phyloP scores from a whole-genome alignment of 2,329 filamentous ascomycete genomes.

The Cladosporium sp. region DNA sequence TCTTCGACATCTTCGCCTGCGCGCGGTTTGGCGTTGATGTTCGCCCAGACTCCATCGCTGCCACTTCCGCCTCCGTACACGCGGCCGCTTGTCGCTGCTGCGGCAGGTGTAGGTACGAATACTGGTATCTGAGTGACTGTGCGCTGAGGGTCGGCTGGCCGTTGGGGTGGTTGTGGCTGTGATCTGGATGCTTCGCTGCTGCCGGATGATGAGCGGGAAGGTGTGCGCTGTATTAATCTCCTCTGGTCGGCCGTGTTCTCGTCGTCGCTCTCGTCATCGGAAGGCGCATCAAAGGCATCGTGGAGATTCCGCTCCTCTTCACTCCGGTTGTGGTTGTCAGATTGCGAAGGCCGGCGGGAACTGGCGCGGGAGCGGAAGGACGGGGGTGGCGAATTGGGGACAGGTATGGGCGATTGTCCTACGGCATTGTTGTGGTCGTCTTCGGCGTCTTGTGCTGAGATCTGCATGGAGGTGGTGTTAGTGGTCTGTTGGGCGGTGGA shows the following conservation, averaged over 20 bases:
- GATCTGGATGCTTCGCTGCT: constrained; percentile 6
- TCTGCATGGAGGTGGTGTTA: constrained; percentile 26
- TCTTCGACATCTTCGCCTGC: constrained; percentile 81
- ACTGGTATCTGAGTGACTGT: constrained; percentile 56
- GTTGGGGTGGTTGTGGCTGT: constrained; percentile 25
- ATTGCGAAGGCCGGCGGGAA: constrained; percentile 59
- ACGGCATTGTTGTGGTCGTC: constrained; percentile 37
- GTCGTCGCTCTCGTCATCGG: constrained; percentile 67
- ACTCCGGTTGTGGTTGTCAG: constrained; percentile 51
- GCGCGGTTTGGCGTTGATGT: constrained; percentile 87
- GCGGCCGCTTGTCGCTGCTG: constrained; percentile 44
- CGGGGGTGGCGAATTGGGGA: constrained; percentile 59
- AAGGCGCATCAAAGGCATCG: constrained; percentile 76
- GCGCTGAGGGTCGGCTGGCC: constrained; percentile 44
- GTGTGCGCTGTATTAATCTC: constrained; percentile 67
- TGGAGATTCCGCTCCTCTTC: constrained; percentile 78
- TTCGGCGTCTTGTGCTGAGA: constrained; percentile 47
- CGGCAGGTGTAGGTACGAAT: constrained; percentile 41
- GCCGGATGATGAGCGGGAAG: constrained; percentile 5
- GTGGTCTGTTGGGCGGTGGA: constrained; percentile 11
- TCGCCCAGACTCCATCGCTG: constrained; percentile 94
- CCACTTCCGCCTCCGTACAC: constrained; percentile 70
- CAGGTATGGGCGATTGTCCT: constrained; percentile 36
- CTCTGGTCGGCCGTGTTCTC: constrained; percentile 70
- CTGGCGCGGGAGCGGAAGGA: constrained; percentile 87